Evolutionary conservation across 192 early-diverging fungal species (phyloP).

Genomic region (Funneliformis mosseae): DNA sequence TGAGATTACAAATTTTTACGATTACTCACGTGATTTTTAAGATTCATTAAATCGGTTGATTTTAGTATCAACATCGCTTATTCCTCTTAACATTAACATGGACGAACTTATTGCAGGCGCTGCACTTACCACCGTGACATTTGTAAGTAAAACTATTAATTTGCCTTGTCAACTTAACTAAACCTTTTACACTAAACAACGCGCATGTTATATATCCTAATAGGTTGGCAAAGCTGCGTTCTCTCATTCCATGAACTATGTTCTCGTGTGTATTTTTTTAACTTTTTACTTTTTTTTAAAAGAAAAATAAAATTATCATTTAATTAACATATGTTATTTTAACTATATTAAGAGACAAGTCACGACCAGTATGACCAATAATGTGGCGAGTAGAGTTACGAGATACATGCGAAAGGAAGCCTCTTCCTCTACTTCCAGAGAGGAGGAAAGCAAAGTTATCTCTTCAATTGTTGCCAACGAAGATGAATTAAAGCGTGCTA

Average conservation of each 20-base stretch:
- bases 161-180: background rate
- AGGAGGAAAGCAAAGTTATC: background rate
- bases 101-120: conserved; percentile 65
- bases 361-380: conserved; percentile 41
- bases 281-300: conserved; percentile 1
- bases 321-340: background rate
- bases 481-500: conserved; percentile 35
- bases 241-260: conserved; percentile 49
- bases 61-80: background rate
- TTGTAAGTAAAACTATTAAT: conserved; percentile 23
- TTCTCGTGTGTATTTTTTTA: conserved; percentile 19
- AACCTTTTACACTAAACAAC: background rate
- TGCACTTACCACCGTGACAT: conserved; percentile 60
- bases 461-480: conserved; percentile 3
- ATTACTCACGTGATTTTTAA: no score
- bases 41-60: no score
- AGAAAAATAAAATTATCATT: background rate
- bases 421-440: background rate
- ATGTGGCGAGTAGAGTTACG: background rate
- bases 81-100: conserved; percentile 39
- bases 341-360: conserved; percentile 40
- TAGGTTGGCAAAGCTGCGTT: conserved; percentile 63
- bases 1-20: no score
- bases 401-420: background rate
- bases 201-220: background rate